Conservation (phyloP, 345 rosid genomes). For the Noccaea bulbosa region DNA sequence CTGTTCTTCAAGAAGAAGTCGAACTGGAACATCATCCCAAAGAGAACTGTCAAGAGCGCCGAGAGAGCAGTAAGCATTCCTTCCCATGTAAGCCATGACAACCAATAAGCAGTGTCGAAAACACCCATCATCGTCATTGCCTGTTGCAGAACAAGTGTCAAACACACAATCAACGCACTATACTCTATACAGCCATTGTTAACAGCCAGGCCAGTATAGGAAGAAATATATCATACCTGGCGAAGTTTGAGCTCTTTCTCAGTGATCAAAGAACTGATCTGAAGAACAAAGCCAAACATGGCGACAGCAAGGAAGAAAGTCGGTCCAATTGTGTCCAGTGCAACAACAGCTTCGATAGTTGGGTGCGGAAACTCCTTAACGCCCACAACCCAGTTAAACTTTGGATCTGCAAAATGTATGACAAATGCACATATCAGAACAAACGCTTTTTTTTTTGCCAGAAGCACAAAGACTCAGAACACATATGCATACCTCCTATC, state of each 20-base stretch:
- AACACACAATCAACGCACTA: background rate
- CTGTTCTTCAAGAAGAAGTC: conserved; percentile 86
- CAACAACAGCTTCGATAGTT: conserved; percentile 51
- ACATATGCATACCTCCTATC: conserved; percentile 57
- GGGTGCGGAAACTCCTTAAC: conserved; percentile 90
- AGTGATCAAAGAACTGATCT: conserved; percentile 68
- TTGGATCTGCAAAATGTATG: conserved; percentile 54
- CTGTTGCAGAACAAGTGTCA: conserved; percentile 47
- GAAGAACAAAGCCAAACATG: conserved; percentile 89
- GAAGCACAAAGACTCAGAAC: background rate
- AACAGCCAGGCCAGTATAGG: background rate
- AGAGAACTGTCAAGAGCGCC: conserved; percentile 72
- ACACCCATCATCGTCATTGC: conserved; percentile 91
- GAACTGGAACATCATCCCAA: conserved; percentile 95
- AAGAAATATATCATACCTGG: conserved; percentile 54
- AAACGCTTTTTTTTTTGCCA: background rate
- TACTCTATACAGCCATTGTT: background rate
- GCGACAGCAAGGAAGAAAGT: conserved; percentile 88
- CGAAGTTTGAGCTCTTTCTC: conserved; percentile 99
- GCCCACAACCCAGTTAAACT: conserved; percentile 74
- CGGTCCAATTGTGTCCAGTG: conserved; percentile 62
- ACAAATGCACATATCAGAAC: conserved; percentile 19
- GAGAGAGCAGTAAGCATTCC: conserved; percentile 67
- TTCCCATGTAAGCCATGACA: conserved; percentile 92
- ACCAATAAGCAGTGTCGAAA: conserved; percentile 86